Evolutionary conservation across 2,329 filamentous ascomycete genomes (phyloP).

Genomic region (Paecilomyces fulvus): DNA sequence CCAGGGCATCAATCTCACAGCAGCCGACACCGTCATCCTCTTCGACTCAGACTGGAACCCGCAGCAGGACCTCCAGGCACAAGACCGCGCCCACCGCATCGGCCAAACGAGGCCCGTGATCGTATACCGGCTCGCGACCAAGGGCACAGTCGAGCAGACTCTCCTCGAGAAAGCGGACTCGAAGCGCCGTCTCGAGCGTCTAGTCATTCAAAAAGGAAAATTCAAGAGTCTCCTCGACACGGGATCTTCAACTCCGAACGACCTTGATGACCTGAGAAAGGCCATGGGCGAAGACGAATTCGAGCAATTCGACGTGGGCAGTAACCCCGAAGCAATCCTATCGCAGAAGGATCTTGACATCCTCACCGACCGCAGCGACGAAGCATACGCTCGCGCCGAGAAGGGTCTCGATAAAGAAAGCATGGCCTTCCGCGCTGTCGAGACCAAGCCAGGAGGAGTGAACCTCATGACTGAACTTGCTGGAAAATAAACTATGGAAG

Average conservation of each 20-base stretch:
- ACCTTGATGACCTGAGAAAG: conserved; percentile 55
- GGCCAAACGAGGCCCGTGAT: conserved; percentile 88
- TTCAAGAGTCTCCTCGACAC: conserved; percentile 62
- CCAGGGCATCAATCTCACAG: conserved; percentile 88
- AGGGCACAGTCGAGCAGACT: conserved; percentile 83
- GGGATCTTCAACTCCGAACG: conserved; percentile 34
- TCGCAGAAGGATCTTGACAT: conserved; percentile 68
- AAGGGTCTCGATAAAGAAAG: conserved; percentile 58
- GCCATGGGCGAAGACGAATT: conserved; percentile 67
- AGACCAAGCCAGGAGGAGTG: conserved; percentile 55
- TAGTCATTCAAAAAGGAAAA: conserved; percentile 90
- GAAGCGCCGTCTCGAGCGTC: conserved; percentile 83
- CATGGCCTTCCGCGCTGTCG: conserved; percentile 62
- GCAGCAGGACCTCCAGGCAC: conserved; percentile 91
- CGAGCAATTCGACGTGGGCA: conserved; percentile 50
- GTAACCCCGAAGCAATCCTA: conserved; percentile 55
- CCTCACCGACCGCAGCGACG: conserved; percentile 65
- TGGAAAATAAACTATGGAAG: conserved; percentile 6
- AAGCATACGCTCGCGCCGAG: conserved; percentile 64
- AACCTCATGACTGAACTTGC: conserved; percentile 22
- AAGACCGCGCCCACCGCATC: conserved; percentile 90
- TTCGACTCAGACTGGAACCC: conserved; percentile 94
- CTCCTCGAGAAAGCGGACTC: conserved; percentile 80
- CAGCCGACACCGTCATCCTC: conserved; percentile 84
- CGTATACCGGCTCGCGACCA: conserved; percentile 87